Evolutionary conservation across 495 filamentous ascomycete species (phyloP), one percentile per base, ranked within the genome.

Genomic region (Hyaloscypha bicolor): DNA sequence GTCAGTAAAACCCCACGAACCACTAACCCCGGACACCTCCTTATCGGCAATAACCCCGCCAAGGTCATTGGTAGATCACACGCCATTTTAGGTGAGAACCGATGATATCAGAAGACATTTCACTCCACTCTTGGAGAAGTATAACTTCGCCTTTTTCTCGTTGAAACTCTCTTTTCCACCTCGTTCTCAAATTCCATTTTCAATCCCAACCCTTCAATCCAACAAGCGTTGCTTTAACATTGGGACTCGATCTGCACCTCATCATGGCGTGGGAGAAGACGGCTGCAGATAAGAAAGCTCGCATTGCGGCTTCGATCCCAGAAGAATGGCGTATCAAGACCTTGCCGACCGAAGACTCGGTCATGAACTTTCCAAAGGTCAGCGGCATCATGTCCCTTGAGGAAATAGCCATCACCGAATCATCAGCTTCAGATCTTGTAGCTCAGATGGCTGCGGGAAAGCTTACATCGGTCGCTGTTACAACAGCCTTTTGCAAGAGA

Each of bases 401-500:
- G 12, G 88, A 91, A 67, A 65, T 89, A 6, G 73, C 77, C 2
- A 90, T 91, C 33, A 91, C 88, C 0, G 87, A 90, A 71, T 75
- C 80, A 0, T 84, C 56, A 29, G 71, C 71, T 8, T 55, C 56
- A 0, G 69, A 68, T 56, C 51, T 73, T 22, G 68, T 73, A 9
- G 60, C 67, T 4, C 69, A 66, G 14, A 68, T 81, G 29, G 68
- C 57, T 11, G 16, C 57, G 14, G 71, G 76, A 11, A 70, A 78
- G 22, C 60, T 83, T 22, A 81, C 75, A 6, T 77, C 81, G n/a
- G 62, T 79, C 12, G 78, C 78, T 4, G 81, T 88, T 21, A 75
- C 76, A 6, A 77, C 68, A 0, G 78, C 79, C 0, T 80, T 79
- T 56, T 78, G 75, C 60, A 76, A 87, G 77, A 78, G 82, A 71